Evolutionary conservation across 306 rosid species (phyloP).

Genomic region (Datisca glomerata): DNA sequence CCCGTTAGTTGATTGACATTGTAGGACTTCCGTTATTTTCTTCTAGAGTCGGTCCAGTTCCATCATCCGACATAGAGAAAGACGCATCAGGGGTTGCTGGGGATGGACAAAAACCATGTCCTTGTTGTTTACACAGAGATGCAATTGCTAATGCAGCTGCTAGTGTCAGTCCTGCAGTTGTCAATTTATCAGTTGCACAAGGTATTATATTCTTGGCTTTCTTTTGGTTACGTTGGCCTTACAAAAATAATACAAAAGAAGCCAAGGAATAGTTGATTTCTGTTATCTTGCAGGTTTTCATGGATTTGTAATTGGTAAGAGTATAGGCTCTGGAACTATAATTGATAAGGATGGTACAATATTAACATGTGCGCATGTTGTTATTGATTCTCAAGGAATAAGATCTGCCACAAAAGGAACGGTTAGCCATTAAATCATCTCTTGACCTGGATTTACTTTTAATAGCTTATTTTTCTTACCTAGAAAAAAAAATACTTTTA

Average conservation of each 20-base stretch:
- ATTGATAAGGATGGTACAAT: constrained; percentile 74
- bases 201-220: constrained; percentile 20
- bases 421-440: constrained; percentile 33
- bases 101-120: constrained; percentile 28
- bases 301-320: constrained; percentile 36
- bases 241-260: too few species aligned
- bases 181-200: constrained; percentile 53
- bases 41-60: constrained; percentile 22
- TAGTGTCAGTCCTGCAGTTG: constrained; percentile 75
- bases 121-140: constrained; percentile 52
- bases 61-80: constrained; percentile 30
- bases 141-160: constrained; percentile 85
- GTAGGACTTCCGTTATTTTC: constrained; percentile 42
- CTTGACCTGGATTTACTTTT: too few species aligned
- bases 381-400: constrained; percentile 44
- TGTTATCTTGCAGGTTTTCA: constrained; percentile 23
- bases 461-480: too few species aligned
- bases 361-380: constrained; percentile 85
- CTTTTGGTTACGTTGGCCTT: constrained; percentile 1
- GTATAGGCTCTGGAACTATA: constrained; percentile 79
- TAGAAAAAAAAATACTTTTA: too few species aligned
- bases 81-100: constrained; percentile 20
- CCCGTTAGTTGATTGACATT: constrained; percentile 9
- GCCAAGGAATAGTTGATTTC: not conserved
- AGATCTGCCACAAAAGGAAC: constrained; percentile 47